Base-by-base conservation (phyloP, 345 rosid species). In the Boechera retrofracta region DNA sequence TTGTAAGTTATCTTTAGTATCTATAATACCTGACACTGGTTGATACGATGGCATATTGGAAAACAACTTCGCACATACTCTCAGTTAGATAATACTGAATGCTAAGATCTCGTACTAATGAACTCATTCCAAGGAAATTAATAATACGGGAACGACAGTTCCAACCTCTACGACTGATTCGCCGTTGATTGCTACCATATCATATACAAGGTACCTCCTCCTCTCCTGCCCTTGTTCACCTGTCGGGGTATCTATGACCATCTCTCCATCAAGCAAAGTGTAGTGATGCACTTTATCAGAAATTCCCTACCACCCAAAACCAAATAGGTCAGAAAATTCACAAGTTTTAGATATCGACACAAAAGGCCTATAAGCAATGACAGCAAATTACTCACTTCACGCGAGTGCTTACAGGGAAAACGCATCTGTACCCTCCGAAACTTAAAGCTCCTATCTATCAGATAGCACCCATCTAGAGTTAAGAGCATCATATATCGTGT, bases 261-360 rank as follows among this genome's bases (percentile, higher is more conserved):
- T 96, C 85, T 96, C 99, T 72, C 99, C 99, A 79, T 96, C 99
- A 76, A 96, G 97, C 85, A 96, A 77, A 10, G 94, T 92, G 74
- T 63, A 91, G 82, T 89, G 94, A 80, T 96, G 99, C 29, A 87
- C 87, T 83, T 62, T 86, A 53, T 88, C 88, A 38, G 82, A 82
- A 63, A 79, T n/a, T 75, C 80, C 92, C 98, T 91, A 77, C 58
- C 60, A 78, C 66, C 64, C 71, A 72, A 75, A 79, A 72, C 10
- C 45, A 48, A 49, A 48, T 33, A 68, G 5, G 35, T 64, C 56
- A 70, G 32, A 18, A 21, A 53, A n/a, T 33, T 53, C 33, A 76
- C 15, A 55, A 45, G 44, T 28, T 44, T 77, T 35, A 35, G 55
- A 49, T 63, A 64, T 45, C 1, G 7, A 72, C 21, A 65, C 59